phyloP scores from a whole-genome alignment of 2,329 filamentous ascomycete genomes.

The Amylocarpus encephaloides region DNA sequence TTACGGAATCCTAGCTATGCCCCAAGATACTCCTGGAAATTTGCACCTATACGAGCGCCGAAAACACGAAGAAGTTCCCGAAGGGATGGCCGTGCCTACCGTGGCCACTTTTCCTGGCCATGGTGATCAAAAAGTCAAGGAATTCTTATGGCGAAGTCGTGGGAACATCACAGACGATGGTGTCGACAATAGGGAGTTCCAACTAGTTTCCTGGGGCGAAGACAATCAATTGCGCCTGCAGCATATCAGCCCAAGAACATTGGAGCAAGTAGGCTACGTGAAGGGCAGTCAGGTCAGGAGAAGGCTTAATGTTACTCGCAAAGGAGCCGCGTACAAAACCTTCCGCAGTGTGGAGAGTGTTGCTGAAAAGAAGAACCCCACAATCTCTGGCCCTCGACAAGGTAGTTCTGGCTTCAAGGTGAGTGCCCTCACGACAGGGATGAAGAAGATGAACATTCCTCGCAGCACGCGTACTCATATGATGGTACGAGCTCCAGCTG shows the following conservation, averaged over 20 bases:
- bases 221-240: constrained; percentile 79
- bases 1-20: constrained; percentile 80
- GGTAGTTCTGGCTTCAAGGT: constrained; percentile 35
- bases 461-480: constrained; percentile 18
- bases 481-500: constrained; percentile 26
- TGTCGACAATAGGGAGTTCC: constrained; percentile 82
- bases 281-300: constrained; percentile 61
- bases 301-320: constrained; percentile 68
- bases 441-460: constrained; percentile 40
- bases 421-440: constrained; percentile 27
- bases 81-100: constrained; percentile 42
- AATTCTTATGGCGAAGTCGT: constrained; percentile 83
- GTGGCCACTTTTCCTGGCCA: constrained; percentile 56
- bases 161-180: constrained; percentile 59
- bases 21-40: constrained; percentile 78
- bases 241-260: constrained; percentile 56
- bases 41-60: constrained; percentile 76
- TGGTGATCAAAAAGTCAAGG: constrained; percentile 65
- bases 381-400: constrained; percentile 55
- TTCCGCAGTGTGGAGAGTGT: constrained; percentile 67
- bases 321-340: constrained; percentile 77
- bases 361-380: constrained; percentile 52
- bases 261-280: constrained; percentile 65
- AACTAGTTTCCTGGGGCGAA: constrained; percentile 87
- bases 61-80: constrained; percentile 36